Percentiles rank a stretch among this genome's conserved stretches.
Evolutionary conservation across 768 basidiomycete genomes (phyloP).

Genomic region (Tylopilus vinaceipallidus): DNA sequence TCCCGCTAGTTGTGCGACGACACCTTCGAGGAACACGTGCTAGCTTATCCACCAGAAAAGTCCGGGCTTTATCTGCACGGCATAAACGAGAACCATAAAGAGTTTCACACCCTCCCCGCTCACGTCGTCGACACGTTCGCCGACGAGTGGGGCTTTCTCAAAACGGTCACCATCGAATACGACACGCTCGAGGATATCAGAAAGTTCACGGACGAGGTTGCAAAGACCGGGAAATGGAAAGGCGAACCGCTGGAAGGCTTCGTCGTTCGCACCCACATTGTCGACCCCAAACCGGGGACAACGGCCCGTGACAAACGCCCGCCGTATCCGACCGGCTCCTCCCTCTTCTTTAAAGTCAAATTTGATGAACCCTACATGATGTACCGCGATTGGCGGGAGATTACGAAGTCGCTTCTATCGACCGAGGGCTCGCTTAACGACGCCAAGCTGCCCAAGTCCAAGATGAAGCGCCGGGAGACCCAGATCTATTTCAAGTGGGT

Average conservation of each 20-base stretch:
- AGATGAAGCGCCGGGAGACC: conserved; percentile 77
- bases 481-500: conserved; percentile 82
- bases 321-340: conserved; percentile 75
- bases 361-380: conserved; percentile 99
- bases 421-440: conserved; percentile 32
- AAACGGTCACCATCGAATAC: conserved; percentile 56
- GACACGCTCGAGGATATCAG: conserved; percentile 65
- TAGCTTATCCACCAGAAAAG: conserved; percentile 74
- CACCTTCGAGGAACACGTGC: conserved; percentile 94
- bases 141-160: conserved; percentile 87
- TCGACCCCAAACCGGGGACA: conserved; percentile 37
- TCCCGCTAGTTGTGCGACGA: conserved; percentile 86
- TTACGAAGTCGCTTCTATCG: conserved; percentile 74
- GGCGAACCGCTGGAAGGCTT: conserved; percentile 91
- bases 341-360: conserved; percentile 99
- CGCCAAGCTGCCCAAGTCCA: conserved; percentile 53
- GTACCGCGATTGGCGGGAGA: conserved; percentile 96
- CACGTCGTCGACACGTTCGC: conserved; percentile 76
- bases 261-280: conserved; percentile 79
- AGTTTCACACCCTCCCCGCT: conserved; percentile 71
- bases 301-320: conserved; percentile 35
- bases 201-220: conserved; percentile 67
- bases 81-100: conserved; percentile 65
- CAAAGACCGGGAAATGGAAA: conserved; percentile 70
- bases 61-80: conserved; percentile 95